A percentile compares a stretch with the other conserved stretches of the same genome.
Conservation (phyloP, 768 basidiomycete genomes). For the Ramaria sp. region DNA sequence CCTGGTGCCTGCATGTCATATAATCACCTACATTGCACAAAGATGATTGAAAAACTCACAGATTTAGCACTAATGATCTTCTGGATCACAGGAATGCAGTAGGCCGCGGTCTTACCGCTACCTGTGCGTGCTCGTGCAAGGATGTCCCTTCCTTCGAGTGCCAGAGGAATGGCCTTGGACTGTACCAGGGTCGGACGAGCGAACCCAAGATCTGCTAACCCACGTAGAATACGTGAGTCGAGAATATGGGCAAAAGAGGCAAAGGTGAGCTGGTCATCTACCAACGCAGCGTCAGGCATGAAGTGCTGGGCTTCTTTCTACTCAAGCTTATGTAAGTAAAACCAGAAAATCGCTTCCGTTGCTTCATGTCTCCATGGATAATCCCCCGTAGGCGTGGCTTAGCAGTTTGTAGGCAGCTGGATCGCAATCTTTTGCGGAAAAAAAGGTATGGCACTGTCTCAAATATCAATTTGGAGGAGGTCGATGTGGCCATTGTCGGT, state of each 20-base stretch:
- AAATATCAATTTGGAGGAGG: conserved; percentile 30
- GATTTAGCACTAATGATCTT: conserved; percentile 75
- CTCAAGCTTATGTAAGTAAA: not conserved
- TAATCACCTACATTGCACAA: not conserved
- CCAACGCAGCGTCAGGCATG: conserved; percentile 9
- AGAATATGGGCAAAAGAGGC: conserved; percentile 62
- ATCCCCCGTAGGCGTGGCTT: not conserved
- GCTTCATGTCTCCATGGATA: not conserved
- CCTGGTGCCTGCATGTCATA: conserved; percentile 9
- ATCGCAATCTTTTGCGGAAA: not conserved
- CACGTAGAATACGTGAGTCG: conserved; percentile 75
- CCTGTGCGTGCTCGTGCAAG: conserved; percentile 92
- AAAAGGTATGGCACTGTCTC: not conserved
- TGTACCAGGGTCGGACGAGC: conserved; percentile 89
- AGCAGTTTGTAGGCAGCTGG: not conserved
- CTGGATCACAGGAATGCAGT: conserved; percentile 84
- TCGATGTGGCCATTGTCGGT: conserved; percentile 89
- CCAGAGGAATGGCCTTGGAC: conserved; percentile 82
- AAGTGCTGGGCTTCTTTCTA: no score
- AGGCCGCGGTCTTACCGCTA: conserved; percentile 95
- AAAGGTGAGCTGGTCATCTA: conserved; percentile 26
- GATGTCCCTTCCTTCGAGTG: conserved; percentile 81
- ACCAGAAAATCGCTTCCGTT: not conserved
- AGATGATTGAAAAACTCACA: conserved; percentile 38
- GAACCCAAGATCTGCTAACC: conserved; percentile 85